A percentile compares a stretch with the other conserved stretches of the same genome.
Conservation (phyloP, 2,329 filamentous ascomycete genomes). For the Rasamsonia emersonii region DNA sequence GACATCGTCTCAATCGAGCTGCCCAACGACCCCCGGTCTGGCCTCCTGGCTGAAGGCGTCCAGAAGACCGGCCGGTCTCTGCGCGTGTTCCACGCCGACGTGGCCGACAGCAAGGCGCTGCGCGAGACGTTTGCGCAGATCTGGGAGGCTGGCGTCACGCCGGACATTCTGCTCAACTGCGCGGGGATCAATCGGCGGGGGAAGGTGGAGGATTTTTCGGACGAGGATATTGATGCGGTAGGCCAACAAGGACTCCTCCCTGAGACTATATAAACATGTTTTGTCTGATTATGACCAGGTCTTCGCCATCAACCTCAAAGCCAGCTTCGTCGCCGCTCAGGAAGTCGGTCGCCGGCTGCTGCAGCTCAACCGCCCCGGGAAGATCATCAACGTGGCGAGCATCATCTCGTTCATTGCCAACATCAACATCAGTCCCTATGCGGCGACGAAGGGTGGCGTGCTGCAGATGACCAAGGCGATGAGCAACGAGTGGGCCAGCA, state of each 20-base stretch:
- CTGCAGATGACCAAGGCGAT: conserved; percentile 2
- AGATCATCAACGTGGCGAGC: conserved; percentile 2
- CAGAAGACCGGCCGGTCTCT: neutral
- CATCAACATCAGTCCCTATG: neutral
- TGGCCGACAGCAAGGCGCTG: neutral
- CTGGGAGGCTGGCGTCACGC: neutral
- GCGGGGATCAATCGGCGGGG: neutral
- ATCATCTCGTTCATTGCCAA: neutral
- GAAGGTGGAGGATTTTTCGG: neutral
- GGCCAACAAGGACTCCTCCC: neutral
- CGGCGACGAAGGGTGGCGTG: neutral
- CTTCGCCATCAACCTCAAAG: conserved; percentile 1
- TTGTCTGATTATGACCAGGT: too few species aligned
- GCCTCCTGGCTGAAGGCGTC: neutral
- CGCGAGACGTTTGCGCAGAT: neutral
- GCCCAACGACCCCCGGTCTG: neutral
- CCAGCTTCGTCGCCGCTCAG: neutral
- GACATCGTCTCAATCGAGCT: conserved; percentile 1
- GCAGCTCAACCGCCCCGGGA: too few species aligned
- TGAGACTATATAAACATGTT: neutral
- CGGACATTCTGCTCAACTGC: conserved; percentile 1
- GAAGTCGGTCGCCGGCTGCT: conserved; percentile 1
- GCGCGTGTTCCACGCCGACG: neutral
- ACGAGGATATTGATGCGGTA: conserved; percentile 2
- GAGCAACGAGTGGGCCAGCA: conserved; percentile 2